Evolutionary conservation across 164 flowering plant genomes (phyloP), one percentile per base, ranked within the genome.

Genomic region (Cinnamomum chago): DNA sequence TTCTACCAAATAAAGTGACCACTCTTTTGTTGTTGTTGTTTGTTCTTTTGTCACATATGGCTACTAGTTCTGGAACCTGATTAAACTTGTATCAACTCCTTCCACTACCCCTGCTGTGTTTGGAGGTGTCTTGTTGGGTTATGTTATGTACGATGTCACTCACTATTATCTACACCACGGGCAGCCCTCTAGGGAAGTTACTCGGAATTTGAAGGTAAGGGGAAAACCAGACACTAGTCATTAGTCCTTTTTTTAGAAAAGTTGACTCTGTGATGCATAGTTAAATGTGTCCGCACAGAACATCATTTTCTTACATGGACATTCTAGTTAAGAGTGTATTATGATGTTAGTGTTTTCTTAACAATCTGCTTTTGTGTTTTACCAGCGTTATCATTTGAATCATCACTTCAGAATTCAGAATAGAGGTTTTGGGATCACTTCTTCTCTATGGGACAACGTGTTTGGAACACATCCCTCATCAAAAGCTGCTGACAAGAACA

Each of bases 121-220:
- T 84, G 98, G 90, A 65, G 99, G 99, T 64, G 90, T 85, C 67
- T 76, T 95, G 68, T 78, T 95, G 76, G 99, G 99, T 22, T 93
- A 95, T 85, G 94, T 92, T 40, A 87, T 92, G 79, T 95, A 95
- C 74, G 99, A 95, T 68, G 75, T 81, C 60, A 95, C 95, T 70
- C 99, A 95, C 82, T 95, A 90, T 81, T 95, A 93, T 77, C 79
- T 95, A 80, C 99, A 95, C 78, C 98, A 93, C 77, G 98, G 92
- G 66, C 92, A 92, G 77, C 99, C 99, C 47, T 76, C 89, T 18
- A 81, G 40, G 6, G 84, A 83, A 64, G 76, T 85, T 13, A 71
- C 91, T 15, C 81, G 83, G 76, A 75, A 80, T 76, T 86, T 95
- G 25, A 95, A 95, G 99, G 98, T 93, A 80, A 81, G 64, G 35